Evolutionary conservation across 1,139 yeast genomes (phyloP).

Genomic region (Taphrina confusa): DNA sequence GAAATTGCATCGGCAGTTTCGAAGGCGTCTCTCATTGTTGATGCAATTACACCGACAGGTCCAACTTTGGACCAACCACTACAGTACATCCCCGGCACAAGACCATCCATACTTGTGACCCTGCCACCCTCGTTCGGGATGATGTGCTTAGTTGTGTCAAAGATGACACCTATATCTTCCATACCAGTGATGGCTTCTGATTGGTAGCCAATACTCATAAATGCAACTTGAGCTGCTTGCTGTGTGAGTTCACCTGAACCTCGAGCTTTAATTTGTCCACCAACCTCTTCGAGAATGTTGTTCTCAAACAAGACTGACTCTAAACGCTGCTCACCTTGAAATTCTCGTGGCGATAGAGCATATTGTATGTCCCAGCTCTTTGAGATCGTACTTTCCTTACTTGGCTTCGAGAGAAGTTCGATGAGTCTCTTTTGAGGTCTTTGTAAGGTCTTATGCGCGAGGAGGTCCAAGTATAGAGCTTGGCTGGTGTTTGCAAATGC

Average conservation of each 20-base stretch:
- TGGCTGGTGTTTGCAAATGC: slow-evolving; percentile 60
- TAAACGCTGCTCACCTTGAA: slow-evolving; percentile 46
- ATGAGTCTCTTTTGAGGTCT: slow-evolving; percentile 72
- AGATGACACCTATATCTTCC: slow-evolving; percentile 54
- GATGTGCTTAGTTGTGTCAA: slow-evolving; percentile 48
- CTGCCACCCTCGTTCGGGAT: slow-evolving; percentile 66
- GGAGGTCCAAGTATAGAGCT: slow-evolving; percentile 47
- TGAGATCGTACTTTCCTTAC: not conserved
- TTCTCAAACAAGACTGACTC: slow-evolving; percentile 3
- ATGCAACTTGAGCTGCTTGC: slow-evolving; percentile 64
- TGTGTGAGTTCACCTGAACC: slow-evolving; percentile 51
- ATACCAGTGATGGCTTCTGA: slow-evolving; percentile 66
- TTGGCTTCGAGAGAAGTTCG: slow-evolving; percentile 59
- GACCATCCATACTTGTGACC: slow-evolving; percentile 49
- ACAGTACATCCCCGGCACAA: slow-evolving; percentile 62
- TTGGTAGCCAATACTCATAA: slow-evolving; percentile 81
- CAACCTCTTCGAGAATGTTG: slow-evolving; percentile 42
- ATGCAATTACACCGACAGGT: slow-evolving; percentile 87
- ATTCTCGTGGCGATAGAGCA: slow-evolving; percentile 63
- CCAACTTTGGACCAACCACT: slow-evolving; percentile 94
- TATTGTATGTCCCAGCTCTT: slow-evolving; percentile 67
- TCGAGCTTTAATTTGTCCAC: slow-evolving; percentile 47
- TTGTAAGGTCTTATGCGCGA: slow-evolving; percentile 48
- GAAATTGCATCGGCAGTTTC: slow-evolving; percentile 69
- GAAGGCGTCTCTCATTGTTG: slow-evolving; percentile 83